phyloP scores from a whole-genome alignment of 352 stramenopile genomes.

The Phytophthora hybrid region DNA sequence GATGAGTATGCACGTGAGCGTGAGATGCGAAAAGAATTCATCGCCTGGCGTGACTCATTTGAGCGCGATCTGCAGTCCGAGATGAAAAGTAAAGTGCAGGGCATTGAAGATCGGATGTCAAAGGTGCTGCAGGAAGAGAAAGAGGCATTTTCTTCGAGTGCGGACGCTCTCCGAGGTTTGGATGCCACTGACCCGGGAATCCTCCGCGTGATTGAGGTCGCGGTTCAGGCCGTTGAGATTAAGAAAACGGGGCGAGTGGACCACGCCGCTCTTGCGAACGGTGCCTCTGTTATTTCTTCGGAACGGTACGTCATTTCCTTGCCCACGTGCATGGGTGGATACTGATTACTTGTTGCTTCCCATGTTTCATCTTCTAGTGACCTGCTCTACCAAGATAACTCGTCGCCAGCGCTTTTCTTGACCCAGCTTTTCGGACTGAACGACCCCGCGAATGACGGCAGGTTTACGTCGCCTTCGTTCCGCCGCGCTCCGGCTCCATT shows the following conservation, averaged over 20 bases:
- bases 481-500: conserved; percentile 48
- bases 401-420: conserved; percentile 45
- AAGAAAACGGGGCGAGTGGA: conserved; percentile 70
- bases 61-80: conserved; percentile 54
- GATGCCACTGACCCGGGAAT: conserved; percentile 65
- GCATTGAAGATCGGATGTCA: conserved; percentile 68
- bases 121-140: conserved; percentile 72
- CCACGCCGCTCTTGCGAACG: conserved; percentile 74
- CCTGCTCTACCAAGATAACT: conserved; percentile 50
- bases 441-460: conserved; percentile 16
- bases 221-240: conserved; percentile 65
- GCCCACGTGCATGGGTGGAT: background rate
- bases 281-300: conserved; percentile 64
- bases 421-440: conserved; percentile 40
- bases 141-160: conserved; percentile 56
- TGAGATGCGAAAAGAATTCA: conserved; percentile 44
- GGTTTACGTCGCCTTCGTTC: conserved; percentile 73
- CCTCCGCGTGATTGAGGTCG: conserved; percentile 49
- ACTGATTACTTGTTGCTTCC: background rate
- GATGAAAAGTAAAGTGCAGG: conserved; percentile 59
- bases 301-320: conserved; percentile 45
- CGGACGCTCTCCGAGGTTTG: conserved; percentile 55
- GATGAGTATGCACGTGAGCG: conserved; percentile 13
- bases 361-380: conserved; percentile 46
- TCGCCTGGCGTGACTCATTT: conserved; percentile 42